phyloP scores from a whole-genome alignment of 2,329 filamentous ascomycete genomes.

The Endoconidiophora polonica region DNA sequence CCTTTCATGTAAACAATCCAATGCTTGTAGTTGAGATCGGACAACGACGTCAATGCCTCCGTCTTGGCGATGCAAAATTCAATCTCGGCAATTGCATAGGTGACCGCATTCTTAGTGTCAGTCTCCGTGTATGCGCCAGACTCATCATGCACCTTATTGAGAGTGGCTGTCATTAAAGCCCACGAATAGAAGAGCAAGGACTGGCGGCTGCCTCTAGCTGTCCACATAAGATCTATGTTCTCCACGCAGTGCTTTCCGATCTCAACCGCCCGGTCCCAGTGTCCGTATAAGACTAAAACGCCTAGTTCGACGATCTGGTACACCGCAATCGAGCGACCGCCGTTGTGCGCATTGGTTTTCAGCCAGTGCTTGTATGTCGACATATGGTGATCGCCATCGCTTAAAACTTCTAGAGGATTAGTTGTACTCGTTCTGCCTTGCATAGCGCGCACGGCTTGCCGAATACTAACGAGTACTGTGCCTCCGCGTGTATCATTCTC shows the following conservation, averaged over 20 bases:
- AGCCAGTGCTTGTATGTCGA: conserved; percentile 43
- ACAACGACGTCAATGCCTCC: conserved; percentile 38
- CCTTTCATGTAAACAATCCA: conserved; percentile 55
- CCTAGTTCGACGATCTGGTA: conserved; percentile 52
- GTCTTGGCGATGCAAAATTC: conserved; percentile 41
- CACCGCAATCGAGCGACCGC: conserved; percentile 45
- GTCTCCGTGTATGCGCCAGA: conserved; percentile 19
- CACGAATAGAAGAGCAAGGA: conserved; percentile 45
- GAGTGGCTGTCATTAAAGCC: conserved; percentile 34
- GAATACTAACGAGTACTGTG: conserved; percentile 45
- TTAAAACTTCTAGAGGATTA: conserved; percentile 40
- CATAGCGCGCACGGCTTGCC: conserved; percentile 51
- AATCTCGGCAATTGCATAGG: conserved; percentile 36
- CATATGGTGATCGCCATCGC: conserved; percentile 49
- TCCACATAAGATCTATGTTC: conserved; percentile 37
- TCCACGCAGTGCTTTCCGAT: conserved; percentile 35
- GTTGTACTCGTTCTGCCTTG: conserved; percentile 52
- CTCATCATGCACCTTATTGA: conserved; percentile 30
- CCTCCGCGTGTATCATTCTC: conserved; percentile 54
- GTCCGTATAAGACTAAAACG: conserved; percentile 45
- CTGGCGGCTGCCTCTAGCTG: conserved; percentile 38
- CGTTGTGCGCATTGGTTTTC: conserved; percentile 34
- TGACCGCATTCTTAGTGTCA: conserved; percentile 21
- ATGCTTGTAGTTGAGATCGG: conserved; percentile 52
- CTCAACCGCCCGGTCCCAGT: conserved; percentile 42